A percentile compares a stretch with the other conserved stretches of the same genome.
These are phyloP conservation scores for Bimuria novae-zelandiae DNA, from an alignment of 2,329 filamentous ascomycete species.

Conservation along the genomic window DNA sequence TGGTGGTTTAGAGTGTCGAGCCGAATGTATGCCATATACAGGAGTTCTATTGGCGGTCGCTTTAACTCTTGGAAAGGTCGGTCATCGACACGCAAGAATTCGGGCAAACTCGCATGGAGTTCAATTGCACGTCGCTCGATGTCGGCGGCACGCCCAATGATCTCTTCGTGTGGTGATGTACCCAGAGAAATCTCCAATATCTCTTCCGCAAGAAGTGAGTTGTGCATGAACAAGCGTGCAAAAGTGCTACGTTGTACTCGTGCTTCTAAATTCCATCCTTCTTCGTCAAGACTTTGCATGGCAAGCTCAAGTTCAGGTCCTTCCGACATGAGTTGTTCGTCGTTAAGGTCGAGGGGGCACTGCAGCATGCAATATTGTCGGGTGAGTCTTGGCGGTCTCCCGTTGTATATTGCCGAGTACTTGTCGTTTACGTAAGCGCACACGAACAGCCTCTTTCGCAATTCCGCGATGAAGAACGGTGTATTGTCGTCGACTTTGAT, in stretches of 20 bases:
- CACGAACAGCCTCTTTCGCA: conserved; percentile 40
- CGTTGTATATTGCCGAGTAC: conserved; percentile 56
- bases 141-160: conserved; percentile 44
- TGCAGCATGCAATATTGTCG: conserved; percentile 60
- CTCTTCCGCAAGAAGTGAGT: conserved; percentile 60
- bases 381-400: conserved; percentile 59
- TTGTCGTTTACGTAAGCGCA: conserved; percentile 53
- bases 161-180: conserved; percentile 36
- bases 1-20: conserved; percentile 14
- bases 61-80: conserved; percentile 21
- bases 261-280: conserved; percentile 59
- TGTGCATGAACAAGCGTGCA: conserved; percentile 52
- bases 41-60: conserved; percentile 46
- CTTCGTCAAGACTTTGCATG: conserved; percentile 49
- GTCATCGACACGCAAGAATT: conserved; percentile 30
- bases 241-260: conserved; percentile 53
- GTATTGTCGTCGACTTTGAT: conserved; percentile 37
- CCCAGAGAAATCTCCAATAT: conserved; percentile 63
- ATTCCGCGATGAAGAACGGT: conserved; percentile 43
- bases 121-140: conserved; percentile 28
- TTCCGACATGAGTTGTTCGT: conserved; percentile 54
- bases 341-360: conserved; percentile 59
- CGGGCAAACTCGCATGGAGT: conserved; percentile 31
- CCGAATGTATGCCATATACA: conserved; percentile 44
- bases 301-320: conserved; percentile 48